phyloP scores from a whole-genome alignment of 2,329 filamentous ascomycete species.

The Fusarium humuli region DNA sequence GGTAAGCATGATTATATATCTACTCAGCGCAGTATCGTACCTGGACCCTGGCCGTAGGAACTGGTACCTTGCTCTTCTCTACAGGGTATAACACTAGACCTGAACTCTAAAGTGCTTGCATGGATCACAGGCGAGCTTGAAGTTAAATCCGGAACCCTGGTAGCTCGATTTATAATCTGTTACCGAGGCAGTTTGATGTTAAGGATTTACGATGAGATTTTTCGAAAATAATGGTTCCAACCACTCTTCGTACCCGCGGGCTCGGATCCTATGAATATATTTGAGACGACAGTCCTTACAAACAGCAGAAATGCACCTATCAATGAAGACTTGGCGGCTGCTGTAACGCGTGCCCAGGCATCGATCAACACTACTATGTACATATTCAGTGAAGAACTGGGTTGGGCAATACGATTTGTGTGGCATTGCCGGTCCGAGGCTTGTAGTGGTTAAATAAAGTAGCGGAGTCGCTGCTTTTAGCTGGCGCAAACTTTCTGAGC shows the following conservation, averaged over 20 bases:
- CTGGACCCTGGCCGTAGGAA: not conserved
- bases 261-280: not conserved
- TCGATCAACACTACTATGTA: too few species aligned
- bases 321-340: not conserved
- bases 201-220: fast-evolving
- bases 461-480: not conserved
- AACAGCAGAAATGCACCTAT: not conserved
- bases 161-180: not conserved
- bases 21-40: not conserved
- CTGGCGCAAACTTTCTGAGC: fast-evolving
- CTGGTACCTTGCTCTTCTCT: not conserved
- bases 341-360: not conserved
- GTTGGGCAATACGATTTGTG: not conserved
- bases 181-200: not conserved
- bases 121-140: not conserved
- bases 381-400: too few species aligned
- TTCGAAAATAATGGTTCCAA: not conserved
- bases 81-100: not conserved
- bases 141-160: not conserved
- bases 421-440: not conserved
- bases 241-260: not conserved
- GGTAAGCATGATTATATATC: not conserved
- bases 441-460: not conserved
- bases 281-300: not conserved
- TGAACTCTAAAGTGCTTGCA: not conserved